A percentile compares a stretch with the other conserved stretches of the same genome.
Conservation (phyloP, 331 rosid species). For the Stylosanthes scabra region DNA sequence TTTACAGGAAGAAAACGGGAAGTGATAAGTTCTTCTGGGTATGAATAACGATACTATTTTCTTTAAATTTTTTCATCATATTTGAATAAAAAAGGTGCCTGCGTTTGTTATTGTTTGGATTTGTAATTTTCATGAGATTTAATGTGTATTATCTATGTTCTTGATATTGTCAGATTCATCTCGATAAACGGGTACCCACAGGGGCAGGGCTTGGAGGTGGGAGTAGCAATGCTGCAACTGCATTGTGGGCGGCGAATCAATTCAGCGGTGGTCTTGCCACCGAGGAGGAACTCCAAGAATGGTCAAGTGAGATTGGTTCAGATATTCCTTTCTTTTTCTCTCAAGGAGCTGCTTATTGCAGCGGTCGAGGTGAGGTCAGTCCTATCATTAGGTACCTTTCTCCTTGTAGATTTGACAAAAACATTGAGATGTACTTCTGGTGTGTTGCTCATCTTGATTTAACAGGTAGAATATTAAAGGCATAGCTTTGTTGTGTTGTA, state of each 20-base stretch:
- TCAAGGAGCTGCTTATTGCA: conserved; percentile 94
- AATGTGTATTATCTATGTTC: conserved; percentile 10
- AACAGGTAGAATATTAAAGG: conserved; percentile 2
- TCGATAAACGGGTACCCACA: conserved; percentile 90
- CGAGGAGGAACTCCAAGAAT: conserved; percentile 94
- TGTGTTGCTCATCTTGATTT: not conserved
- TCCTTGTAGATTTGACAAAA: conserved; percentile 15
- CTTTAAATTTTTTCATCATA: conserved; percentile 19
- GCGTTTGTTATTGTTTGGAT: not conserved
- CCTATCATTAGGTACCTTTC: conserved; percentile 37
- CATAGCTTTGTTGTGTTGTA: not conserved
- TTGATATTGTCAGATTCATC: conserved; percentile 74
- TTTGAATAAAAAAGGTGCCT: not conserved
- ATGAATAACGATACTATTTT: conserved; percentile 35
- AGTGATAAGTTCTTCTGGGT: conserved; percentile 89
- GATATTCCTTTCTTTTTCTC: conserved; percentile 98
- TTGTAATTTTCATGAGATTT: not conserved
- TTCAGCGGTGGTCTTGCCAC: conserved; percentile 78
- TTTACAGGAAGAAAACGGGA: conserved; percentile 91
- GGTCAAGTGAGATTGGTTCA: conserved; percentile 99
- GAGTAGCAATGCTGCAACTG: conserved; percentile 98
- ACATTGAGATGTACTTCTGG: not conserved
- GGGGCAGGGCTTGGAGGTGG: conserved; percentile 99
- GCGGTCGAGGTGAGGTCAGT: conserved; percentile 97
- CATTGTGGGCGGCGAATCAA: conserved; percentile 98